Evolutionary conservation across 129 eudicot genomes (phyloP).

Genomic region (Logfia minima): DNA sequence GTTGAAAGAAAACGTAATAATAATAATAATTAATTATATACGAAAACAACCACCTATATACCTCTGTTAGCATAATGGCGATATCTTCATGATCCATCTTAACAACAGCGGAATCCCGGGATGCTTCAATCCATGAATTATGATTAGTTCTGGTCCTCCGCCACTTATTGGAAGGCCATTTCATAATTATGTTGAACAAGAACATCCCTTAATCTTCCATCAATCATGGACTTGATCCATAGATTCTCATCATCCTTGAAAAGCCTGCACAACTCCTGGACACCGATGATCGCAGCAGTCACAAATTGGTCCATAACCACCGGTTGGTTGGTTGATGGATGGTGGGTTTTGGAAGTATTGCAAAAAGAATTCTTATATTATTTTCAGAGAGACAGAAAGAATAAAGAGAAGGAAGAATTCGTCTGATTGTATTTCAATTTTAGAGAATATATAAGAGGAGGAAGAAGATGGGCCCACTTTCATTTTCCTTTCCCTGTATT

Average conservation of each 20-base stretch:
- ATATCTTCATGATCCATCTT: not conserved
- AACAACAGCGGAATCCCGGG: not conserved
- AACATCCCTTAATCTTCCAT: not conserved
- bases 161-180: not conserved
- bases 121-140: conserved; percentile 3
- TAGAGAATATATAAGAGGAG: too few species aligned
- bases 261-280: conserved; percentile 1
- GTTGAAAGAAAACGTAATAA: too few species aligned
- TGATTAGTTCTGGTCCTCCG: not conserved
- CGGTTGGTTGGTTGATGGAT: not conserved
- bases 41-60: not conserved
- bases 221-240: not conserved
- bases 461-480: too few species aligned
- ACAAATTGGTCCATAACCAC: not conserved
- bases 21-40: too few species aligned
- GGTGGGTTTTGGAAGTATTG: too few species aligned
- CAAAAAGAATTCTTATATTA: too few species aligned
- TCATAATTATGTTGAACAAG: not conserved
- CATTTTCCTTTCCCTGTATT: too few species aligned
- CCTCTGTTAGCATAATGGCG: not conserved
- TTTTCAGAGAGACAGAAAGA: too few species aligned
- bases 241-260: not conserved
- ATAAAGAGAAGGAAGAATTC: too few species aligned
- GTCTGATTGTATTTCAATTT: too few species aligned
- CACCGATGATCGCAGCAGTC: not conserved